Base-by-base conservation (phyloP, 1,284 basidiomycete species). In the Cystobasidium pallidum region DNA sequence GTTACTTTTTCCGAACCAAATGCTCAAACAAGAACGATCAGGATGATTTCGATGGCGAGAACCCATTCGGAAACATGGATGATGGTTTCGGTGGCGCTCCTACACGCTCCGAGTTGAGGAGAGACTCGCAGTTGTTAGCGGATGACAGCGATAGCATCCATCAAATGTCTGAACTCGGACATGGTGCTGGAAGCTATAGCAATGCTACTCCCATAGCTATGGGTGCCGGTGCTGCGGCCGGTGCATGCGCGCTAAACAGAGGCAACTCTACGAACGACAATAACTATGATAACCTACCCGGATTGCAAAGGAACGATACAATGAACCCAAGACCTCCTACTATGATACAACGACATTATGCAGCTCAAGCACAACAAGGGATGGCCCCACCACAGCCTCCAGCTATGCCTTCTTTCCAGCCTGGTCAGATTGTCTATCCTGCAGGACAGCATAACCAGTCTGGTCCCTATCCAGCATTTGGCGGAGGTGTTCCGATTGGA, bases 271-370 rank as follows among this genome's bases (percentile, higher is more conserved):
- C 64, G 43, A 73, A 61, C 21, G 43, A 39, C 28, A 77, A 73
- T 45, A 47, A 57, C 32, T 45, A 15, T 45, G 43, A 45, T 4
- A 39, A 47, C 36, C 61, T 75, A 17, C 75, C 77, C 26, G 75
- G 75, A 19, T 59, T 77, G 39, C 61, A 66, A 17, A 76, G 80
- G 65, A 77, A 78, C 55, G 76, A 79, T 52, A 77, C 77, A 28
- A 73, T 78, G n/a, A 75, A 76, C 34, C 81, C 81, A 34, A 76
- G 81, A 2, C 81, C 81, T 4, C 80, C 81, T 1, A 80, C 81
- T 41, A 78, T 79, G 76, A 79, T 81, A 72, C 75, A 77, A 32
- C 77, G 78, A 34, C 81, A 81, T 75, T 79, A 77, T 62, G 55
- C 57, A n/a, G 59, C 67, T 54, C 49, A 57, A 41, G 62, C 24